Base-by-base conservation (phyloP, 495 filamentous ascomycete species). In the Penicillium odoratum region DNA sequence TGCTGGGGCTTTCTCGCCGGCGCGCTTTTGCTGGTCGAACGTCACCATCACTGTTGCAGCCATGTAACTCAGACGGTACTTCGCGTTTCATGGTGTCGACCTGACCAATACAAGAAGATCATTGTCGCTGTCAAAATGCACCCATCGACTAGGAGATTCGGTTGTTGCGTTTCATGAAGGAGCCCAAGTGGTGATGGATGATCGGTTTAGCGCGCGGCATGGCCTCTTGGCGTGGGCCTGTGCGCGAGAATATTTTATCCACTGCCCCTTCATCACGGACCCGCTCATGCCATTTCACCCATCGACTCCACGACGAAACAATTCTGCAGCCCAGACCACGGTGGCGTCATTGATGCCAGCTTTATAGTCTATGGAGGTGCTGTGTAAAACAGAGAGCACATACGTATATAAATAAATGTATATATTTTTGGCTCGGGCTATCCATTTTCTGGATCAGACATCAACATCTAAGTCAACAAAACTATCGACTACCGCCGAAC, bases 1-100 rank as follows among this genome's bases (percentile, higher is more conserved):
- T 42, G 50, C 50, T 53, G 8, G 50, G 36, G 50, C 38, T 53
- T 53, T 28, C 50, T 28, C 50, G 36, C 26, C 50, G 50, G 33
- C 26, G 50, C n/a, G 21, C 33, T 53, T 53, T 53, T 43, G 50
- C 33, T 53, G 36, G 50, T 53, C 50, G 50, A 33, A 38, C 38
- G 13, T 43, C 40, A 43, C 40, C 16, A 21, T 42, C 50, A 43
- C 50, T 43, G 38, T 40, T 40, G 26, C 50, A 53, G 50, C 50
- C 33, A 40, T 31, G 50, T 44, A 33, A 15, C 26, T 53, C 36
- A 53, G 50, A 43, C 16, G 50, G 15, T 16, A 34, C 50, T 53
- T 53, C 50, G 38, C 50, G 50, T 53, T 53, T 53, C 50, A 53
- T 53, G 7, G 15, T 53, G 33, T 40, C 18, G 33, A 28, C 4